Evolutionary conservation across 1,139 yeast genomes (phyloP).

Genomic region (Candida buenavistaensis): DNA sequence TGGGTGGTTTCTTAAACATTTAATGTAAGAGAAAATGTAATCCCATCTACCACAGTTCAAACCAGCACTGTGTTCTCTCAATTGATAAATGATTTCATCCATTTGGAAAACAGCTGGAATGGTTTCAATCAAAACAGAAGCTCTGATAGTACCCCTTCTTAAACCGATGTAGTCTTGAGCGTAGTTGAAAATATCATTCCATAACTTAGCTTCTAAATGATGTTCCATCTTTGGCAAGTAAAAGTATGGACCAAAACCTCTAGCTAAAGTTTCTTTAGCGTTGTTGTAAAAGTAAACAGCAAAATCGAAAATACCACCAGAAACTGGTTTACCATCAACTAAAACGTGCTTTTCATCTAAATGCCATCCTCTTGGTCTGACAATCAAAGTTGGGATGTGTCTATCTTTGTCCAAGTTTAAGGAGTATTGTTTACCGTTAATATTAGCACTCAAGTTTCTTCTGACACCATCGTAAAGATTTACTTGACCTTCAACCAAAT

Average conservation of each 20-base stretch:
- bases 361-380: constrained; percentile 89
- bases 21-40: constrained; percentile 72
- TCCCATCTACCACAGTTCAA: constrained; percentile 86
- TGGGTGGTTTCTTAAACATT: constrained; percentile 53
- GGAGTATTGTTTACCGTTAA: constrained; percentile 62
- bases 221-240: constrained; percentile 82
- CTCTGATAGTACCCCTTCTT: constrained; percentile 73
- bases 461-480: constrained; percentile 87
- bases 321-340: constrained; percentile 74
- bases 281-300: constrained; percentile 76
- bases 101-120: constrained; percentile 77
- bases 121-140: constrained; percentile 77
- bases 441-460: constrained; percentile 56
- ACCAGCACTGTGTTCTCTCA: constrained; percentile 73
- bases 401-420: constrained; percentile 50
- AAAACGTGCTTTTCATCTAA: constrained; percentile 69
- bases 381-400: constrained; percentile 68
- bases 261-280: constrained; percentile 57
- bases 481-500: constrained; percentile 85
- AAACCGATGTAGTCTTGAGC: constrained; percentile 68
- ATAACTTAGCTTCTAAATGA: constrained; percentile 73
- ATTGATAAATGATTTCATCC: constrained; percentile 79
- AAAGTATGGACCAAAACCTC: constrained; percentile 75
- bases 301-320: constrained; percentile 76
- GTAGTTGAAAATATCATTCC: constrained; percentile 74